These are phyloP conservation scores for Lentinula aciculospora DNA, from an alignment of 768 basidiomycete species.

Conservation along the genomic window DNA sequence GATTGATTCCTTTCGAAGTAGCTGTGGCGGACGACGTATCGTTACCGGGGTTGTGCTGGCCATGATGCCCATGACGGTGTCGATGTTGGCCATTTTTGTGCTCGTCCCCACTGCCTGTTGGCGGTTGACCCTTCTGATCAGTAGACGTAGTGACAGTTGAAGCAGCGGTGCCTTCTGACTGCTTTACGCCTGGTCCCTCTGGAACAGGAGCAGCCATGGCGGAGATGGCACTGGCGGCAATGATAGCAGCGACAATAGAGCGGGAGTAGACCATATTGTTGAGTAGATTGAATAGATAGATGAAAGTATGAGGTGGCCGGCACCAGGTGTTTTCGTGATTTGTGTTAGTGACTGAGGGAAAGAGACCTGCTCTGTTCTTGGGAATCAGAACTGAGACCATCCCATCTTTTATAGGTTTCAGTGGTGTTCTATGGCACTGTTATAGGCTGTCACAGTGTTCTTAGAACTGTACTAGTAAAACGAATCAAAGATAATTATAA, in stretches of 20 bases:
- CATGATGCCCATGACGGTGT: background rate
- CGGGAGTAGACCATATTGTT: background rate
- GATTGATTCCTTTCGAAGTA: background rate
- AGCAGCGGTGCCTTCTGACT: background rate
- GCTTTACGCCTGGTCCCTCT: background rate
- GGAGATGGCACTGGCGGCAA: background rate
- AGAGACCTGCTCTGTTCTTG: conserved; percentile 1
- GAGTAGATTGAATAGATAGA: background rate
- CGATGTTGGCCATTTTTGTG: background rate
- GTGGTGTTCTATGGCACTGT: background rate
- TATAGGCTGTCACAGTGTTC: background rate
- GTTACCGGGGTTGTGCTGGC: background rate
- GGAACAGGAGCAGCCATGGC: background rate
- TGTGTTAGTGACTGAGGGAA: background rate
- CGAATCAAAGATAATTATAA: background rate
- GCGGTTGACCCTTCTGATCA: background rate
- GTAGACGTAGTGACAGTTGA: too few relatives aligned
- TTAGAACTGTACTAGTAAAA: background rate
- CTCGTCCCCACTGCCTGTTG: background rate
- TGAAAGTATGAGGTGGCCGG: background rate
- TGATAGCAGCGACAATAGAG: background rate
- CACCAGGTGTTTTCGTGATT: background rate
- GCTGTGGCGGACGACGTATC: background rate
- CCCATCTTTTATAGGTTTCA: background rate
- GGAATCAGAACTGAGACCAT: background rate